Base-by-base conservation (phyloP, 1,284 basidiomycete genomes). In the Mycosarcoma maydis region DNA sequence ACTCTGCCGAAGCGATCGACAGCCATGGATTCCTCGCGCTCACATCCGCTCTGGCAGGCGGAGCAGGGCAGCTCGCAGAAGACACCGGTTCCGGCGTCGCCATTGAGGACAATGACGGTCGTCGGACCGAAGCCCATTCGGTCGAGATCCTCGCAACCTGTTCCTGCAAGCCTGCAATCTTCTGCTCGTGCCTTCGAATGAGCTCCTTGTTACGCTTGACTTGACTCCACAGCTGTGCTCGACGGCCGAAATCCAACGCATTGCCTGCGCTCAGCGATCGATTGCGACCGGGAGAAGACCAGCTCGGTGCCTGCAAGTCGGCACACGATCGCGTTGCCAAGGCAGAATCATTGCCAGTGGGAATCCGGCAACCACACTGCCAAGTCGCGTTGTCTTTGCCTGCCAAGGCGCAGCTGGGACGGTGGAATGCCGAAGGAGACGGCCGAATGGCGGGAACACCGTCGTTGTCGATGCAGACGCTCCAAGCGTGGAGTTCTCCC, bases 401-500 rank as follows among this genome's bases (percentile, higher is more conserved):
- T 4, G 66, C 66, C 23, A 69, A 42, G 8, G 50, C 29, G 29
- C 66, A 69, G 32, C 24, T 33, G 5, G 66, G 66, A 23, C 47
- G 54, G 29, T 69, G 66, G 30, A 69, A 69, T 6, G 66, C 66
- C 17, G 66, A 69, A 7, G 55, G 30, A 9, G 55, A 44, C 3
- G 66, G 55, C 1, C 66, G 54, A 19, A 69, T 64, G 16, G 66
- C 47, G n/a, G 66, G 66, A 20, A 64, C 41, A 13, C 66, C 59
- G 9, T 57, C 40, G 10, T 51, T 27, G 20, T 69, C 48, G 39
- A 69, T 55, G 33, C 54, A 57, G 38, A 69, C 66, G 47, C 59
- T 69, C 66, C 66, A 69, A 11, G 66, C 66, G 23, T 69, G 59
- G 16, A 69, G 55, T 42, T 69, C 66, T 20, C 66, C 66, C 4